A percentile compares a stretch with the other conserved stretches of the same genome.
phyloP scores from a whole-genome alignment of 1,284 basidiomycete genomes.

The Heterobasidion parviporum region DNA sequence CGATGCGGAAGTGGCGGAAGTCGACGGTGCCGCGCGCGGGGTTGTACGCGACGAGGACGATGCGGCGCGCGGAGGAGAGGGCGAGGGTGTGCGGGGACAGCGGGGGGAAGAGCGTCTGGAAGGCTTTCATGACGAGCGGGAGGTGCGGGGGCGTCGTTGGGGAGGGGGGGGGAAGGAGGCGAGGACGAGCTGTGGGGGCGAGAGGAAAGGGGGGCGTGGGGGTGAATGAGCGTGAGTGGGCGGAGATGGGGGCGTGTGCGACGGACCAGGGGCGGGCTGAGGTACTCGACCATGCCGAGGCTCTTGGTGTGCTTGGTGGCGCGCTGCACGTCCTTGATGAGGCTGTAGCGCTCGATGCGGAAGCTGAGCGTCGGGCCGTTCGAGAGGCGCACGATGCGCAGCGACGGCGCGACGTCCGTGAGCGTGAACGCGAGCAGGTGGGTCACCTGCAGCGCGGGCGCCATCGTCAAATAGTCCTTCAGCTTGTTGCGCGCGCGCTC shows the following conservation, averaged over 20 bases:
- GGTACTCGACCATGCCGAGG: slow-evolving; percentile 73
- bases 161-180: slow-evolving; percentile 69
- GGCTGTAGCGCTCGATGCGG: slow-evolving; percentile 85
- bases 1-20: slow-evolving; percentile 92
- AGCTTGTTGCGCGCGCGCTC: slow-evolving; percentile 91
- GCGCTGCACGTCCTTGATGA: slow-evolving; percentile 77
- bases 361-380: slow-evolving; percentile 94
- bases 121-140: slow-evolving; percentile 73
- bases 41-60: slow-evolving; percentile 93
- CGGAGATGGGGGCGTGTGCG: background rate
- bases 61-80: slow-evolving; percentile 80
- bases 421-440: slow-evolving; percentile 91
- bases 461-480: slow-evolving; percentile 92
- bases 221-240: background rate
- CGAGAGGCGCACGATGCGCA: slow-evolving; percentile 87
- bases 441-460: slow-evolving; percentile 85
- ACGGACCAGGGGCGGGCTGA: slow-evolving; percentile 78
- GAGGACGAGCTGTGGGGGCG: slow-evolving; percentile 49
- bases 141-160: slow-evolving; percentile 66
- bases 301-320: slow-evolving; percentile 63
- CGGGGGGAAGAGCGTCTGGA: slow-evolving; percentile 84
- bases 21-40: slow-evolving; percentile 82
- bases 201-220: background rate
- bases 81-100: slow-evolving; percentile 75
- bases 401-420: slow-evolving; percentile 76